Evolutionary conservation across 1,139 yeast species (phyloP), one percentile per base, ranked within the genome.

Genomic region (Suhomyces ambrosiae): DNA sequence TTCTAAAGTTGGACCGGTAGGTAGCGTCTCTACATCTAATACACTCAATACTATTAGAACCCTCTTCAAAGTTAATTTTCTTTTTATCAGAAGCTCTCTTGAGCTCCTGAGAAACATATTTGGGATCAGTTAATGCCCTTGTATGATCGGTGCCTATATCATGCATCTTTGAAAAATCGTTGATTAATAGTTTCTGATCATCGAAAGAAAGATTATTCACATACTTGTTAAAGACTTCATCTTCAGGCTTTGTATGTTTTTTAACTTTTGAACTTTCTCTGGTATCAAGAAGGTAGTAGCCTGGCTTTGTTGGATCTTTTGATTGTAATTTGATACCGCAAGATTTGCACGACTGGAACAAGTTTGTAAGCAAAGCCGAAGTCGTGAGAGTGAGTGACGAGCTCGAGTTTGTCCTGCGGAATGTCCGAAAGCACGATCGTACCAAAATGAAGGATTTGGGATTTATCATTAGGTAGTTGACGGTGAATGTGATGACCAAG

Each of bases 241-340:
- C 67, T 21, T 53, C 60, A 4, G 30, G 27, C 23, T 48, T 53
- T 7, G 35, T 31, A 8, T n/a, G 31, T 25, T 32, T 41, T 28
- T 46, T 46, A 16, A 23, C 24, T 5, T 29, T 22, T 7, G 15
- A 14, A 22, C 27, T 8, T 11, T 27, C n/a, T 30, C 25, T 28
- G 11, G 43, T 35, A 3, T 50, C 50, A n/a, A 40, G 45, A 18
- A 50, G 44, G 44, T 60, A 79, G 53, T 49, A 80, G 0, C 84
- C 84, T 1, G 69, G 64, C 19, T 51, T 47, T 0, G 41, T 36
- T 1, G 66, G 53, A 32, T 68, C 60, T 1, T 42, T 45, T 11
- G 53, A 52, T 49, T 81, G 86, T 15, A 80, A 60, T 14, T 58
- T 56, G 6, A 79, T 61, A 24, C 86, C 86, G 59, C 87, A 81